phyloP scores from a whole-genome alignment of 768 basidiomycete species.

The Podaxis rugospora region DNA sequence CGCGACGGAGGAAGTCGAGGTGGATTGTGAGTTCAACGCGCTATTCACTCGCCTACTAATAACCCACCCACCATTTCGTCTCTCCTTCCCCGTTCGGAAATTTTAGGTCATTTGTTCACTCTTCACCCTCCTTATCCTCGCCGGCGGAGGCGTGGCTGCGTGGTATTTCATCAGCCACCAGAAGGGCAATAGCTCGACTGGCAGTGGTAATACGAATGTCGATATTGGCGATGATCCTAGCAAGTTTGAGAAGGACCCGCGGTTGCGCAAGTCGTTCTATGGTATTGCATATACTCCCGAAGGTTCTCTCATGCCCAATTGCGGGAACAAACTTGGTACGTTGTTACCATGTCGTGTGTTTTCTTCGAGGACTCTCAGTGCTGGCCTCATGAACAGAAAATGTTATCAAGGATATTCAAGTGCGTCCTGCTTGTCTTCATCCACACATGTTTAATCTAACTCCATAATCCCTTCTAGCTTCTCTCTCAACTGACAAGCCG shows the following conservation, averaged over 20 bases:
- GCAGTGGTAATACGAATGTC: not conserved
- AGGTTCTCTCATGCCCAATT: conserved; percentile 62
- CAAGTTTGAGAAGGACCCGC: conserved; percentile 62
- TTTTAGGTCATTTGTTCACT: conserved; percentile 49
- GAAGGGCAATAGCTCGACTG: conserved; percentile 25
- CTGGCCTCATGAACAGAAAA: conserved; percentile 30
- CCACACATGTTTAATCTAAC: not conserved
- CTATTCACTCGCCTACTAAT: not conserved
- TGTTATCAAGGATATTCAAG: conserved; percentile 71
- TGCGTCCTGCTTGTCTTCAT: conserved; percentile 19
- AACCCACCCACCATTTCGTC: not conserved
- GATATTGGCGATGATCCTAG: conserved; percentile 53
- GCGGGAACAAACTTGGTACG: conserved; percentile 48
- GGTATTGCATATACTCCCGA: conserved; percentile 85
- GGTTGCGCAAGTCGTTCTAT: conserved; percentile 71
- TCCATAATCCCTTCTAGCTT: conserved; percentile 35
- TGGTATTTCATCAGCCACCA: conserved; percentile 64
- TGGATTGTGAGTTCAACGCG: conserved; percentile 44
- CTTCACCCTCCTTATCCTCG: conserved; percentile 43
- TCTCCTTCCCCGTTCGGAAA: not conserved
- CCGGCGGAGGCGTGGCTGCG: conserved; percentile 54
- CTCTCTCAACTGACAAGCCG: conserved; percentile 82
- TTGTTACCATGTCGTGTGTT: not conserved
- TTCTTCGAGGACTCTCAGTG: not conserved
- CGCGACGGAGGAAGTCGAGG: conserved; percentile 40